Percentiles rank a stretch among this genome's conserved stretches.
These are phyloP conservation scores for Parathielavia appendiculata DNA, from an alignment of 495 filamentous ascomycete species.

Conservation along the genomic window DNA sequence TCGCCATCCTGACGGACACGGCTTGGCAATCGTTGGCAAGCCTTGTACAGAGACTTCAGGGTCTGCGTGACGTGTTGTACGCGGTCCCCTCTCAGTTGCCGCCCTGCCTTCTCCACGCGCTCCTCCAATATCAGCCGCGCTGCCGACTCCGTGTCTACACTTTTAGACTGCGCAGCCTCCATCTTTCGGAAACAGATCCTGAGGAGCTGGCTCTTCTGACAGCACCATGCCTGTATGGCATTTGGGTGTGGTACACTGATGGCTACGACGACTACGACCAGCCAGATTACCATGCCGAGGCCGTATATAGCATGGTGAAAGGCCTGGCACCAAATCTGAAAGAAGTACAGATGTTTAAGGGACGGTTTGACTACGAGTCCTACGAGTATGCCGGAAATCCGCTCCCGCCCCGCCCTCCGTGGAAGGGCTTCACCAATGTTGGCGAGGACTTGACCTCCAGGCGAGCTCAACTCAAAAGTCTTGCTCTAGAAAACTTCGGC, in stretches of 20 bases:
- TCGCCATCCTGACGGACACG: not conserved
- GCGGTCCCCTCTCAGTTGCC: not conserved
- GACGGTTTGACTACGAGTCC: not conserved
- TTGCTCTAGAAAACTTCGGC: not conserved
- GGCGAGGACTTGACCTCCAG: not conserved
- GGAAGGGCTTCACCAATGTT: not conserved
- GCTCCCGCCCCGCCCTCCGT: not conserved
- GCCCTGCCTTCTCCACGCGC: not conserved
- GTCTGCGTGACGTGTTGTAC: not conserved
- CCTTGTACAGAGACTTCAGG: not conserved
- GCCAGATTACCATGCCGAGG: not conserved
- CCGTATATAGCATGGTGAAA: not conserved
- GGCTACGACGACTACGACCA: not conserved
- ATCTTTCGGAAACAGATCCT: not conserved
- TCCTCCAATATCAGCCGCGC: not conserved
- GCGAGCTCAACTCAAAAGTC: not conserved
- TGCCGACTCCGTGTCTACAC: not conserved
- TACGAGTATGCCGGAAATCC: not conserved
- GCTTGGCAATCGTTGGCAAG: not conserved
- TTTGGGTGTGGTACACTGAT: not conserved
- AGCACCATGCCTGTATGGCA: not conserved
- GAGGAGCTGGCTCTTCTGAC: not conserved
- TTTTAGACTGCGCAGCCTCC: not conserved
- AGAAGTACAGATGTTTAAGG: not conserved
- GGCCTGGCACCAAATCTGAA: not conserved